A percentile compares a stretch with the other conserved stretches of the same genome.
Evolutionary conservation across 1,284 basidiomycete species (phyloP).

Genomic region (Pisolithus thermaeus): DNA sequence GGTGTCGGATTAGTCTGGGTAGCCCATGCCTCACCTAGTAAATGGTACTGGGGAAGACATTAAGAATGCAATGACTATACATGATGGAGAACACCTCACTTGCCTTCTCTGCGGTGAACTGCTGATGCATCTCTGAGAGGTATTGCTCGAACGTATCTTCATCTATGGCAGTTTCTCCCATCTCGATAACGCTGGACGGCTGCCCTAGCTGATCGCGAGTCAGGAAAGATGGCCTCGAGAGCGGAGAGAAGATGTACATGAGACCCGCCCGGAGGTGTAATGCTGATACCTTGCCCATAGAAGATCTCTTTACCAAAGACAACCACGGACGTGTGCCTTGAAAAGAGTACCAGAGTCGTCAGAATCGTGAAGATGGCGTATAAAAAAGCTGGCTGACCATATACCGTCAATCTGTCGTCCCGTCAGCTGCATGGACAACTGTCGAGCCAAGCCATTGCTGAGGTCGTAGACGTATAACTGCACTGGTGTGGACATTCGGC

Average conservation of each 20-base stretch:
- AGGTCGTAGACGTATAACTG: conserved; percentile 89
- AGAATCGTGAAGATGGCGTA: background rate
- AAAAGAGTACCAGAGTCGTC: conserved; percentile 9
- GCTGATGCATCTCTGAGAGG: conserved; percentile 62
- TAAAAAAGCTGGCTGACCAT: conserved; percentile 48
- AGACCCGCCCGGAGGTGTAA: conserved; percentile 64
- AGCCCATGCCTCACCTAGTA: conserved; percentile 62
- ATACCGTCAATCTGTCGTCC: conserved; percentile 87
- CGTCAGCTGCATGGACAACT: conserved; percentile 71
- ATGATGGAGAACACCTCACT: conserved; percentile 16
- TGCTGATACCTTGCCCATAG: conserved; percentile 81
- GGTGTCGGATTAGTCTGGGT: background rate
- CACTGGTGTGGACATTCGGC: conserved; percentile 37
- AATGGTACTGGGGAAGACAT: conserved; percentile 60
- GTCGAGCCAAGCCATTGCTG: conserved; percentile 75
- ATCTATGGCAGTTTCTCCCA: conserved; percentile 82
- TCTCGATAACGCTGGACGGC: conserved; percentile 70
- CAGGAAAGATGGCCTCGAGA: background rate
- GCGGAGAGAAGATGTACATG: conserved; percentile 43
- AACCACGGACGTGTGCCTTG: conserved; percentile 86
- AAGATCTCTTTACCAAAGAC: conserved; percentile 82
- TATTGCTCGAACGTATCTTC: conserved; percentile 82
- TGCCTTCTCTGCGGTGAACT: conserved; percentile 85
- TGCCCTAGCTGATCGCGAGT: conserved; percentile 56
- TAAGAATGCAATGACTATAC: background rate